These are phyloP conservation scores for Berberis thunbergii DNA, from an alignment of 164 flowering plant species.

Conservation along the genomic window DNA sequence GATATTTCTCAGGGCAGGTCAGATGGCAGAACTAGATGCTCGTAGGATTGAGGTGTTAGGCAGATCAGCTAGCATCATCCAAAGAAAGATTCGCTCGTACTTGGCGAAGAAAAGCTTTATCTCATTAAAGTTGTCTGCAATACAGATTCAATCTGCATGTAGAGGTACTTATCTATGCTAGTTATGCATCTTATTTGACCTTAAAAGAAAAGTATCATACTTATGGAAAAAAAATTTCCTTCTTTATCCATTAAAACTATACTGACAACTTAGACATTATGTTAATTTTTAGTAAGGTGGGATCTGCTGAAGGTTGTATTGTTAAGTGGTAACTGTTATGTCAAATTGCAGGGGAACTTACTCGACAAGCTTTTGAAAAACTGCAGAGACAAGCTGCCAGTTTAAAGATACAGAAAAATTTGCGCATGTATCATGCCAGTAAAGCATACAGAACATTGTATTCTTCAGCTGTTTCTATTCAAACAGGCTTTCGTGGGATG, in stretches of 20 bases:
- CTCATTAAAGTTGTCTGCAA: constrained; percentile 40
- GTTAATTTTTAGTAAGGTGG: no score
- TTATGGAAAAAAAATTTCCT: no score
- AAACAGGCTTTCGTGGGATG: constrained; percentile 88
- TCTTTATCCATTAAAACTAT: no score
- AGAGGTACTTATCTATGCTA: constrained; percentile 45
- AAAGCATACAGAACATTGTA: constrained; percentile 47
- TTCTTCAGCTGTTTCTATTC: constrained; percentile 60
- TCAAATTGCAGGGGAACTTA: constrained; percentile 64
- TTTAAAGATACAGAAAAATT: constrained; percentile 59
- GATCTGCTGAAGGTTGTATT: no score
- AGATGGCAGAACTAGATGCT: constrained; percentile 94
- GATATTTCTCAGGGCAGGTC: constrained; percentile 96
- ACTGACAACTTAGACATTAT: no score
- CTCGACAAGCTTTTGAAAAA: constrained; percentile 51
- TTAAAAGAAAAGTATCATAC: no score
- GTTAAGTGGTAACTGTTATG: not conserved
- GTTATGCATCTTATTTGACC: no score
- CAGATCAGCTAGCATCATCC: constrained; percentile 87
- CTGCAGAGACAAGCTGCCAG: constrained; percentile 74
- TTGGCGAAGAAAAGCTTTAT: constrained; percentile 57
- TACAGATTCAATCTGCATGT: constrained; percentile 74
- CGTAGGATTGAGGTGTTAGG: constrained; percentile 80
- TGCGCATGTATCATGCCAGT: constrained; percentile 69
- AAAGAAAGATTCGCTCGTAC: constrained; percentile 83